Base-by-base conservation (phyloP, 1,139 yeast species). In the Taphrina sp. region DNA sequence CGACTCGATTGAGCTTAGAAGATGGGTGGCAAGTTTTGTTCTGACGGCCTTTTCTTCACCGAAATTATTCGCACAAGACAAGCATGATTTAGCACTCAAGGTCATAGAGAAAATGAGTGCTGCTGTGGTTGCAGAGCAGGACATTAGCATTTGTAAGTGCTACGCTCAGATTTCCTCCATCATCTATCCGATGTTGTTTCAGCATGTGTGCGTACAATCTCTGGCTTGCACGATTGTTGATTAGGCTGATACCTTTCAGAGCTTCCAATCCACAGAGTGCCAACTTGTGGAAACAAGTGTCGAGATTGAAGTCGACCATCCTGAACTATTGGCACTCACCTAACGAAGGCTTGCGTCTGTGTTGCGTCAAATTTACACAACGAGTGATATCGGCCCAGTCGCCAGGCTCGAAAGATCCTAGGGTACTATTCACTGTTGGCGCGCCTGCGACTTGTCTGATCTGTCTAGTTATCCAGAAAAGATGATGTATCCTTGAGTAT, bases 311-410 rank as follows among this genome's bases (percentile, higher is more conserved):
- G 59, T 47, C 62, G 2, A 56, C 57, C 28, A 66, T 72, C 2
- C 60, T 72, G 10, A 56, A 60, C 2, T 57, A 66, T 5, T 73
- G 76, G 75, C 64, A 65, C 33, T 57, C 60, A 2, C 58, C 57
- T 3, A 64, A 64, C 33, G 63, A 65, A 26, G 74, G 74, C 5
- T 73, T 82, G 44, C 82, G 80, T 66, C 71, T 86, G 24, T 84
- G 90, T 42, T 73, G 86, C 26, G 72, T 85, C 55, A 87, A 85
- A 68, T 82, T 90, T 61, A 78, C 88, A 5, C 80, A 85, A 56
- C 78, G 80, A 51, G 79, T 88, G 1, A 80, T 90, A 36, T 80
- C 81, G 57, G 79, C 81, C 26, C 96, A 90, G 64, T 76, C 85
- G 22, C 76, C 79, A 33, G 73, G 80, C 1, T 61, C 68, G 3